Base-by-base conservation (phyloP, 371 early-diverging fungal genomes). In the Mucor sp. region DNA sequence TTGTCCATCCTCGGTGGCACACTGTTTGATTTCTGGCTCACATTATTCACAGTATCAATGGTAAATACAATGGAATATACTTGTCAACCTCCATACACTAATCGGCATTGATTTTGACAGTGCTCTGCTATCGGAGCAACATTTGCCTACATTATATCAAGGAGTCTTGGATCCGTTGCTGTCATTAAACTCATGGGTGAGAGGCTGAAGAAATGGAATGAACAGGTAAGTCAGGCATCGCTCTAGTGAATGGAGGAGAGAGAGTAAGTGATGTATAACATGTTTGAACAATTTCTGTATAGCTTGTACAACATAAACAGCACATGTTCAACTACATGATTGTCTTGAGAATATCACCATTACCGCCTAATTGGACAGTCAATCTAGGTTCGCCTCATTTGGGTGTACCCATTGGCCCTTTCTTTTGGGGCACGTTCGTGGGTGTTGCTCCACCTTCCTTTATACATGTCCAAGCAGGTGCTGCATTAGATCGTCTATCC, bases 391-490 rank as follows among this genome's bases (percentile, higher is more conserved):
- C 88, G 0, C 87, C 89, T 27, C 89, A 89, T 63, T 70, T 89
- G n/a, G 69, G 74, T 58, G 87, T 89, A 12, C 82, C 88, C 2
- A 41, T 81, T 8, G 39, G 66, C 43, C 73, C 78, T n/a, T 89
- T 87, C 71, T 76, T 84, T 68, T 77, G 83, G 86, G 88, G 85
- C 60, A 75, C 88, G 14, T 58, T 58, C 37, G n/a, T 76, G 69
- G 87, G 87, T 25, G 87, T 87, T 3, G 79, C 86, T 7, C 81
- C 85, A 14, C 82, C 85, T 3, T 86, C 87, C 0, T 88, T 89
- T 59, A 87, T 89, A n/a, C 89, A 89, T 66, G 85, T 87, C 4
- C 88, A 88, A 62, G 88, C 89, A 15, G 89, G 89, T 32, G 88
- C 83, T 12, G 86, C 88, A 3, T 57, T 88, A 58, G 86, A 86